Evolutionary conservation across 2,329 filamentous ascomycete species (phyloP).

Genomic region (Sporothrix dimorphospora): DNA sequence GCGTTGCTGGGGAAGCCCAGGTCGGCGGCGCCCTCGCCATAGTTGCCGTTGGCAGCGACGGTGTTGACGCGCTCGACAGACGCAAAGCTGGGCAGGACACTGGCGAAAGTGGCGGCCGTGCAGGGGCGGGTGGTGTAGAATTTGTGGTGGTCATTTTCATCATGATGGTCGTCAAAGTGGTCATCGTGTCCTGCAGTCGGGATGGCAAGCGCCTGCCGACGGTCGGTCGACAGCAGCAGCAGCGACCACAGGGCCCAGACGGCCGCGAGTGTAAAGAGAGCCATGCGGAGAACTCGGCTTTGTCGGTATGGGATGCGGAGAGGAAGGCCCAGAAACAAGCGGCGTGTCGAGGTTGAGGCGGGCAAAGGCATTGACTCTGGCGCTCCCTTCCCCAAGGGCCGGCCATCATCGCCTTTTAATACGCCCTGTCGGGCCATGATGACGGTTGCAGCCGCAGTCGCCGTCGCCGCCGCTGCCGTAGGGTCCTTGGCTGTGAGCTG

Average conservation of each 20-base stretch:
- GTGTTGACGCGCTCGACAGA: constrained; percentile 41
- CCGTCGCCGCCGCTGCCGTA: neutral
- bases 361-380: neutral
- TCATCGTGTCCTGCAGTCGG: neutral
- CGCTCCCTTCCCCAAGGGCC: neutral
- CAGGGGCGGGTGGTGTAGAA: constrained; percentile 16
- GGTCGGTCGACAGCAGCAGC: neutral
- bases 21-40: constrained; percentile 44
- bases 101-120: constrained; percentile 22
- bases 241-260: constrained; percentile 21
- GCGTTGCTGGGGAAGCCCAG: constrained; percentile 43
- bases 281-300: constrained; percentile 18
- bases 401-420: constrained; percentile 12
- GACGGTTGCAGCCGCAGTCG: neutral
- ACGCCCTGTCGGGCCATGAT: neutral
- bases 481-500: neutral
- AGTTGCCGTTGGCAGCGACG: constrained; percentile 40
- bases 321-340: neutral
- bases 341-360: neutral
- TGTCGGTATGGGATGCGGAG: neutral
- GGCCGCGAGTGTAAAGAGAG: constrained; percentile 1
- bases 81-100: constrained; percentile 37
- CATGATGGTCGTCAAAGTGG: neutral
- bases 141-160: neutral
- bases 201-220: neutral